Percentiles rank a stretch among this genome's conserved stretches.
phyloP scores from a whole-genome alignment of 129 eudicot genomes.

The sunflower (Helianthus annuus) region DNA sequence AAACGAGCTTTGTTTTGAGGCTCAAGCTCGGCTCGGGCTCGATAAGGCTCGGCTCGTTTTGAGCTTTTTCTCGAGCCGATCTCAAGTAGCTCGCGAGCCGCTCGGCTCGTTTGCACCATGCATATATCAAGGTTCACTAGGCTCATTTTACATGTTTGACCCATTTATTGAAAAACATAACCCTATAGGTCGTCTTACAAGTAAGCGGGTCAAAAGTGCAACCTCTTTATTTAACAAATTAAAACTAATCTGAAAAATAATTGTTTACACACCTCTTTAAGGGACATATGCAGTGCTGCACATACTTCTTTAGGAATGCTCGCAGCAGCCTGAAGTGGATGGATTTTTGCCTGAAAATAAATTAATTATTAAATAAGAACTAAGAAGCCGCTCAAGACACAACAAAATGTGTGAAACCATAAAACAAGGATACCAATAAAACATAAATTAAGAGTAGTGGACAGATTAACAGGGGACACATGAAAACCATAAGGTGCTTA shows the following conservation, averaged over 20 bases:
- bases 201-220: conserved; percentile 3
- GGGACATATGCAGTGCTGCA: conserved; percentile 58
- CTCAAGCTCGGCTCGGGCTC: too few relatives aligned
- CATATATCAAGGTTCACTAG: too few relatives aligned
- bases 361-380: background rate
- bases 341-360: conserved; percentile 74
- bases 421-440: too few relatives aligned
- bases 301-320: conserved; percentile 73
- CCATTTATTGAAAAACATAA: background rate
- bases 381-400: background rate
- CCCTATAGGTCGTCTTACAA: background rate
- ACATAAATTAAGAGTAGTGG: too few relatives aligned
- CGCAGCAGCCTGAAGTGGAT: conserved; percentile 73
- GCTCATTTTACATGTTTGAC: background rate
- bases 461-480: too few relatives aligned
- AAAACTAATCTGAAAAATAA: background rate
- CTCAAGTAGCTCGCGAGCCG: too few relatives aligned
- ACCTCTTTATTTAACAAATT: background rate
- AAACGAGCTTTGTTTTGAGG: too few relatives aligned
- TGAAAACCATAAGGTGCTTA: too few relatives aligned
- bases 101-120: too few relatives aligned
- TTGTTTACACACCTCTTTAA: conserved; percentile 66
- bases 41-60: too few relatives aligned
- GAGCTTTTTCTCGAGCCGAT: too few relatives aligned
- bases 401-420: background rate